phyloP scores from a whole-genome alignment of 2,329 filamentous ascomycete species.

The Clarireedia homoeocarpa region DNA sequence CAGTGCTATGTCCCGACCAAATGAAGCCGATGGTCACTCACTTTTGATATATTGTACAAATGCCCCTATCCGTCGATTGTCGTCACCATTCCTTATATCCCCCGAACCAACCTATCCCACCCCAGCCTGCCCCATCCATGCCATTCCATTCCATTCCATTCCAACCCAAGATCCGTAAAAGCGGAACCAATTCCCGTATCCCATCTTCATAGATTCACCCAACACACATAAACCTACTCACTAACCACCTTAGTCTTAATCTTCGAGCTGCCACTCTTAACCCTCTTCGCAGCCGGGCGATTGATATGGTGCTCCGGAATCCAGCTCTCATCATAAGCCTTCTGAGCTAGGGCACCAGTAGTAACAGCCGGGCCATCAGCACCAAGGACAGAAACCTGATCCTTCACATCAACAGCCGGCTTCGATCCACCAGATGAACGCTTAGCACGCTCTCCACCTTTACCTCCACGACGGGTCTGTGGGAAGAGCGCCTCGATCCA shows the following conservation, averaged over 20 bases:
- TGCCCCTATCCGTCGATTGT: too few relatives aligned
- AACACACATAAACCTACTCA: not conserved
- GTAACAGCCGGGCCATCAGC: constrained; percentile 38
- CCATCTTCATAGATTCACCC: not conserved
- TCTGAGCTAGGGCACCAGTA: constrained; percentile 23
- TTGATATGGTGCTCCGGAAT: constrained; percentile 63
- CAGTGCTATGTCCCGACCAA: too few relatives aligned
- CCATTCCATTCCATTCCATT: not conserved
- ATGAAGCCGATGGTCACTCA: too few relatives aligned
- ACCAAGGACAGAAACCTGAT: constrained; percentile 57
- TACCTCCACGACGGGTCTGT: constrained; percentile 57
- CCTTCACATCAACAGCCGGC: constrained; percentile 49
- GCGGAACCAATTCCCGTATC: not conserved
- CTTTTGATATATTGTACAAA: too few relatives aligned
- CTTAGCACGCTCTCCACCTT: constrained; percentile 40
- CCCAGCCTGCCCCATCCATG: too few relatives aligned
- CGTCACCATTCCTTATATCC: too few relatives aligned
- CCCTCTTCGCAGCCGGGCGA: constrained; percentile 64
- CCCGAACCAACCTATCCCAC: too few relatives aligned
- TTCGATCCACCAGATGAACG: constrained; percentile 54
- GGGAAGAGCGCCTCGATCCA: constrained; percentile 97
- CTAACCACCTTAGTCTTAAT: constrained; percentile 16
- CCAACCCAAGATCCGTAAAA: too few relatives aligned
- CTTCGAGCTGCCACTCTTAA: constrained; percentile 44
- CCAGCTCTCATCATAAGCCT: constrained; percentile 30